phyloP scores from a whole-genome alignment of 192 early-diverging fungal genomes.

The Backusella mclennaniae region DNA sequence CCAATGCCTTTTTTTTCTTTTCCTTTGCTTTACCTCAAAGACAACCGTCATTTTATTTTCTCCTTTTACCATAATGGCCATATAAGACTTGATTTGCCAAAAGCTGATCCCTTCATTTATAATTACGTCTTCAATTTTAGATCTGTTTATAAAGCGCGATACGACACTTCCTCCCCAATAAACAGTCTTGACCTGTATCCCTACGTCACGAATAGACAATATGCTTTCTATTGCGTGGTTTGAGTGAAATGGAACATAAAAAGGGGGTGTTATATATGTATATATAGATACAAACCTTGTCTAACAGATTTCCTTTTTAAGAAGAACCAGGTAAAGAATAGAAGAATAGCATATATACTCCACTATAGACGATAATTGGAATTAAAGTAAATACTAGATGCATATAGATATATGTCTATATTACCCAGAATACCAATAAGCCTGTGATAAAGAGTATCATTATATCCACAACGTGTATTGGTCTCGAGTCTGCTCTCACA shows the following conservation, averaged over 20 bases:
- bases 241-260: not conserved
- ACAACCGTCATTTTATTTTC: conserved; percentile 65
- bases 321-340: conserved; percentile 23
- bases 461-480: not conserved
- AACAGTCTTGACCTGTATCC: conserved; percentile 62
- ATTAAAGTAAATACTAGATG: too few relatives aligned
- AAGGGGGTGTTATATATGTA: not conserved
- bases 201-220: conserved; percentile 65
- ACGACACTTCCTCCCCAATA: conserved; percentile 48
- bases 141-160: conserved; percentile 61
- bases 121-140: conserved; percentile 64
- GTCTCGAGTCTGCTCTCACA: not conserved
- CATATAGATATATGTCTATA: not conserved
- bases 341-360: not conserved
- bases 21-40: conserved; percentile 54
- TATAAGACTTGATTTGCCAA: conserved; percentile 68
- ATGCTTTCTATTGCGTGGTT: conserved; percentile 52
- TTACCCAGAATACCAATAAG: conserved; percentile 5
- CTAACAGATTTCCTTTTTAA: conserved; percentile 34
- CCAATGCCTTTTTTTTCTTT: not conserved
- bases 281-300: conserved; percentile 22
- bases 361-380: not conserved
- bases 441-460: not conserved
- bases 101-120: conserved; percentile 79
- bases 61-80: conserved; percentile 65